Conservation (phyloP, 2,329 filamentous ascomycete species). For the Microdochium nivale region DNA sequence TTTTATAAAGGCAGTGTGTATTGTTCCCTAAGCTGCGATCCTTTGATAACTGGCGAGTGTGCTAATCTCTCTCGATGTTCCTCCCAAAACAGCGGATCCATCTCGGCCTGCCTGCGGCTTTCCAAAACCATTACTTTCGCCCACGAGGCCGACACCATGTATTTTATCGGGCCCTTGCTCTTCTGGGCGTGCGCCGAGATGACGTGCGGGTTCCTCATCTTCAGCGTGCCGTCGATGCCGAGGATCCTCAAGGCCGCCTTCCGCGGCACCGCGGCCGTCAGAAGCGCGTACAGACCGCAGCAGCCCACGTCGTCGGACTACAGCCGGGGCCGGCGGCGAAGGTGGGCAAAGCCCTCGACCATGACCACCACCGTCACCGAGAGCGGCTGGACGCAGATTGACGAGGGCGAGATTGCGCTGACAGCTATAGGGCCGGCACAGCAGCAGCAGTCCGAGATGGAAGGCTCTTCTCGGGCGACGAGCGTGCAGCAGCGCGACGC, state of each 20-base stretch:
- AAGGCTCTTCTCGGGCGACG: too few species aligned
- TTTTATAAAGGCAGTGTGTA: too few species aligned
- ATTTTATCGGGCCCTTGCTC: conserved; percentile 25
- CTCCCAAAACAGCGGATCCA: conserved; percentile 22
- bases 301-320: neutral
- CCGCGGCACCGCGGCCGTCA: neutral
- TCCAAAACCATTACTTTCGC: conserved; percentile 20
- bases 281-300: neutral
- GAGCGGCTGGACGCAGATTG: neutral
- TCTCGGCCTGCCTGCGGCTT: conserved; percentile 29
- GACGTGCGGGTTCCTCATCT: conserved; percentile 34
- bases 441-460: neutral
- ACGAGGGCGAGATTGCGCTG: neutral
- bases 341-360: neutral
- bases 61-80: neutral
- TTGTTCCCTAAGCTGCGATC: too few species aligned
- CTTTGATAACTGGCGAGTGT: too few species aligned
- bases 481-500: too few species aligned
- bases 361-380: neutral
- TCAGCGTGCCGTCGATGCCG: conserved; percentile 27
- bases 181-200: conserved; percentile 36
- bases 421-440: neutral
- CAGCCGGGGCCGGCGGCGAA: neutral
- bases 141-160: conserved; percentile 22
- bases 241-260: conserved; percentile 21